Base-by-base conservation (phyloP, 1,139 yeast genomes). In the Debaryomyces subglobosus region DNA sequence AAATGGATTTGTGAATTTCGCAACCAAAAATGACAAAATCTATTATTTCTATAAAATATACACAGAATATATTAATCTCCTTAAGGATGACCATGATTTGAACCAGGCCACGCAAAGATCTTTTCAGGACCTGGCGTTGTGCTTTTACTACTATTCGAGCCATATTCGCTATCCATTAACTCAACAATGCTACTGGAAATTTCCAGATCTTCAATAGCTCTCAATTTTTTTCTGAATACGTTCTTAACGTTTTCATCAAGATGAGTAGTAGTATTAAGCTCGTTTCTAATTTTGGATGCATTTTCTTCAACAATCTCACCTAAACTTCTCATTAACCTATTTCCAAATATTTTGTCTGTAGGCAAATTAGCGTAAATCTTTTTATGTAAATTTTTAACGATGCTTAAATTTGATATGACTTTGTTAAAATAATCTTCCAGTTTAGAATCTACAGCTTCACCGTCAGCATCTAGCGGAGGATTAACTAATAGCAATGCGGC, bases 21-120 rank as follows among this genome's bases (percentile, higher is more conserved):
- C 49, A 49, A 39, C 46, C 43, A 45, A 34, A 40, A 34, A 34
- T 8, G 5, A 21, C 21, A 39, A 32, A 16, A 16, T 43, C 45
- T 33, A 34, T 42, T 37, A 32, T 13, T 12, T 39, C 47, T 40
- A 40, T 30, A 13, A 21, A 40, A 30, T 42, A 29, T 45, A 45
- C 30, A 33, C 39, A 45, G 16, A 42, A n/a, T 36, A 43, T 21
- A 20, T 20, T 44, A 13, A 24, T 16, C 12, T 30, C 23, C 27
- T 59, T 53, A 77, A 7, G 88, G 88, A 59, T 84, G 89, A 0
- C 86, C 86, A 59, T 82, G 87, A 53, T 83, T 76, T 5, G 82
- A 75, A 0, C 88, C 87, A 0, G 89, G 89, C 89, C 89, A 84
- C 0, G 89, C 89, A 34, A 79, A 70, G 8, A 84, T 71, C 45